Base-by-base conservation (phyloP, 1,284 basidiomycete species). In the Sporisorium iseilematis-ciliati region DNA sequence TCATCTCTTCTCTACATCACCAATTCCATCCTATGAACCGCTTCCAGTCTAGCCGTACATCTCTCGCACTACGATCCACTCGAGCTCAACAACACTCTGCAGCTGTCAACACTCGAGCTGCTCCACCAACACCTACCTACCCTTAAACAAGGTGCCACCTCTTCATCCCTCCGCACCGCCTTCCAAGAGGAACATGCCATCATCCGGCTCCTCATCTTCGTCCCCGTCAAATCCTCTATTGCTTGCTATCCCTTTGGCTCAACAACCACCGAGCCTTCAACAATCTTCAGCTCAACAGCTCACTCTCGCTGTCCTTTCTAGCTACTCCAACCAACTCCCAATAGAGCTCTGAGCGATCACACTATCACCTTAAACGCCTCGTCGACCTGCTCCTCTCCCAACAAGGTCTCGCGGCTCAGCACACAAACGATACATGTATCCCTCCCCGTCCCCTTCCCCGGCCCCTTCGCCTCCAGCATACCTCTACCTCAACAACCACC, bases 391-490 rank as follows among this genome's bases (percentile, higher is more conserved):
- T 23, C 25, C 25, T 33, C 49, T 49, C 25, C 35, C n/a, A 18
- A 7, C 33, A 56, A 58, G 33, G 26, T 60, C 57, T 18, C 54
- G 52, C 62, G 53, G 57, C 57, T 25, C 41, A 6, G n/a, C 31
- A 65, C 54, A 57, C 26, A 50, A 29, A 55, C 65, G 45, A 69
- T 77, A 77, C 72, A 82, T 82, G 79, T 81, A 73, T 78, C 78
- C 75, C 52, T 82, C 80, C 57, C 78, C 79, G 25, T 66, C 78
- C 8, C 80, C 76, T 43, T 80, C 80, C 23, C 80, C 80, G 63
- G 78, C 80, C 40, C 80, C 80, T 31, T 82, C 80, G 66, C 80
- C 80, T 53, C 80, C 78, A 61, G 80, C 77, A 54, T 80, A 65
- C 62, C 78, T 80, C 57, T 82, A 82, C 64, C 74, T 73, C 57